Evolutionary conservation across 2,329 filamentous ascomycete species (phyloP).

Genomic region (Stagonosporopsis rhizophila): DNA sequence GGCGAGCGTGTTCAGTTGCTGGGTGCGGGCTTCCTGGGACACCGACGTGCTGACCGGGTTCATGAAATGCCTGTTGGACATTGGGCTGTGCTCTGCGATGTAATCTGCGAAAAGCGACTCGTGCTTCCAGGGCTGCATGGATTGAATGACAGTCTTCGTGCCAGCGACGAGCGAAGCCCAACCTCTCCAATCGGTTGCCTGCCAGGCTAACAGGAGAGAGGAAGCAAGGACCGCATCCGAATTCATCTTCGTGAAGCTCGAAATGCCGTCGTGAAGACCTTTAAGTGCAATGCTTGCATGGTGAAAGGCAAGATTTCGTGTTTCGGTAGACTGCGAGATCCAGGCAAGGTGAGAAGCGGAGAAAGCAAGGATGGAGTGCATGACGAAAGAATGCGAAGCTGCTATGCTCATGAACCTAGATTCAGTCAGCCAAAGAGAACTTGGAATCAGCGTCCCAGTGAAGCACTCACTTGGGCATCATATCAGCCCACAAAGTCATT

Average conservation of each 20-base stretch:
- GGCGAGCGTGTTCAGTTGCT: conserved; percentile 60
- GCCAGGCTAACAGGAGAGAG: conserved; percentile 92
- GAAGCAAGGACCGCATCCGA: conserved; percentile 92
- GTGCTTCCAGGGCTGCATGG: conserved; percentile 91
- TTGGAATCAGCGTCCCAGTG: conserved; percentile 15
- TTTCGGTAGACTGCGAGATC: conserved; percentile 83
- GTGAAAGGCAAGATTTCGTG: conserved; percentile 86
- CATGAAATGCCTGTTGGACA: conserved; percentile 52
- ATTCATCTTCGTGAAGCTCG: conserved; percentile 81
- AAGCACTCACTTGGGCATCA: conserved; percentile 81
- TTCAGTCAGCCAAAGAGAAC: conserved; percentile 34
- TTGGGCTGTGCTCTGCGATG: conserved; percentile 73
- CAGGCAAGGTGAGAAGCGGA: conserved; percentile 95
- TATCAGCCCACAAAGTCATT: conserved; percentile 90
- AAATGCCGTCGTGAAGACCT: conserved; percentile 86
- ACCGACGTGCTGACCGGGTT: conserved; percentile 72
- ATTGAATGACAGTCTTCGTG: conserved; percentile 75
- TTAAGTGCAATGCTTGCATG: conserved; percentile 86
- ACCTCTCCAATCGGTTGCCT: conserved; percentile 91
- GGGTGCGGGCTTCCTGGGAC: conserved; percentile 62
- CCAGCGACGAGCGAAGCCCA: conserved; percentile 83
- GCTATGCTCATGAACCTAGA: conserved; percentile 81
- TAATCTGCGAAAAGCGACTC: conserved; percentile 86
- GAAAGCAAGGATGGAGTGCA: conserved; percentile 90
- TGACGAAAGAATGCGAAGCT: conserved; percentile 83